Conservation (phyloP, 2,329 filamentous ascomycete species). For the Aspergillus versicolor region DNA sequence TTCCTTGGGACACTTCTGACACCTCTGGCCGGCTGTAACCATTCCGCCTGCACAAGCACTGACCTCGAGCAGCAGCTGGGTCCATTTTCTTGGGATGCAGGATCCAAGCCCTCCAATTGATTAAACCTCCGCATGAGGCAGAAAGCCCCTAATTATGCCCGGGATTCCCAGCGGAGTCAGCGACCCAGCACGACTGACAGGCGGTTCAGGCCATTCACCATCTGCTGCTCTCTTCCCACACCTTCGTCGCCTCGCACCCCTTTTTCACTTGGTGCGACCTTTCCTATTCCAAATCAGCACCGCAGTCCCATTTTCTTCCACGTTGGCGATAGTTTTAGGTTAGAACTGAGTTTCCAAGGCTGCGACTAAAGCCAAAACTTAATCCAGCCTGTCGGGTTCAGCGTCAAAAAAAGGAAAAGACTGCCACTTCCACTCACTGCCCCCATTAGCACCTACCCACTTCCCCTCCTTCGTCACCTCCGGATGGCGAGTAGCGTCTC, state of each 20-base stretch:
- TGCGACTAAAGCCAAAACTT: slow-evolving; percentile 36
- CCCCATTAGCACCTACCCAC: slow-evolving; percentile 10
- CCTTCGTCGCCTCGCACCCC: neutral
- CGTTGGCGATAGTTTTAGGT: slow-evolving; percentile 21
- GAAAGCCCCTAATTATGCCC: slow-evolving; percentile 2
- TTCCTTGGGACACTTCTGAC: slow-evolving; percentile 4
- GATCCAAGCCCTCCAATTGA: neutral
- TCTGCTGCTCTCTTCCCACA: neutral
- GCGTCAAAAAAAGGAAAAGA: slow-evolving; percentile 12
- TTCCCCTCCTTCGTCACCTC: slow-evolving; percentile 5
- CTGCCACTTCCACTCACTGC: slow-evolving; percentile 1
- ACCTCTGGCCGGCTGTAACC: neutral
- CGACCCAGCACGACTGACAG: neutral
- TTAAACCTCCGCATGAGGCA: slow-evolving; percentile 3
- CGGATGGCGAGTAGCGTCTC: slow-evolving; percentile 3
- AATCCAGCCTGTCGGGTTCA: slow-evolving; percentile 38
- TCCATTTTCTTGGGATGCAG: neutral
- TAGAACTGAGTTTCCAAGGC: slow-evolving; percentile 24
- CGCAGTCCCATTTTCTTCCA: neutral
- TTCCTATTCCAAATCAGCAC: neutral
- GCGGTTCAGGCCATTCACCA: neutral
- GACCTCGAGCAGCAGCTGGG: neutral
- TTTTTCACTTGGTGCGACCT: neutral
- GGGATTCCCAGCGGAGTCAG: neutral
- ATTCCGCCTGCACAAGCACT: slow-evolving; percentile 5